Conservation (phyloP, 805 yeast species). For the Myxozyma mucilagina region DNA sequence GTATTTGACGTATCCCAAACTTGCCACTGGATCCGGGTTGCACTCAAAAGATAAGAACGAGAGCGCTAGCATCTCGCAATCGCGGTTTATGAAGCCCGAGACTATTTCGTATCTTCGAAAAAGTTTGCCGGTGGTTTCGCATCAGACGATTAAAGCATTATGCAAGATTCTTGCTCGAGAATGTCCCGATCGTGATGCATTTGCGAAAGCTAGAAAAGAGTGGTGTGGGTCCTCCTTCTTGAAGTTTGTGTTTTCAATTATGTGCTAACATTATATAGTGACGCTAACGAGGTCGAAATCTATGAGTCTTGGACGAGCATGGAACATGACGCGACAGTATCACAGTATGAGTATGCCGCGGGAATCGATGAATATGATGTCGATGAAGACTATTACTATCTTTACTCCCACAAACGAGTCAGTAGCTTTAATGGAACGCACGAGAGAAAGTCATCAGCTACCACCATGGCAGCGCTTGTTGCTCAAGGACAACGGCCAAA, state of each 20-base stretch:
- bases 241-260: background rate
- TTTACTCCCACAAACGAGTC: background rate
- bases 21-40: background rate
- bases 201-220: constrained; percentile 8
- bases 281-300: background rate
- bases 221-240: constrained; percentile 28
- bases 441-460: background rate
- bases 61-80: background rate
- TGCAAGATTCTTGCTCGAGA: constrained; percentile 12
- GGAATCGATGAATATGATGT: background rate
- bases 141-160: background rate
- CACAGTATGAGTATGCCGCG: too few species aligned
- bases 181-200: constrained; percentile 3
- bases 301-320: constrained; percentile 1
- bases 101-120: background rate
- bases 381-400: background rate
- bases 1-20: constrained; percentile 12
- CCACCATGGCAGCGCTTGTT: background rate
- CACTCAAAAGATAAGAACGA: background rate
- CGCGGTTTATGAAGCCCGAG: constrained; percentile 8
- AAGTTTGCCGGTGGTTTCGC: background rate
- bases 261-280: background rate
- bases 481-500: background rate
- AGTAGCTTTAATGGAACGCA: background rate
- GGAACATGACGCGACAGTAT: background rate